phyloP scores from a whole-genome alignment of 768 basidiomycete species.

The Phlebiopsis gigantea region DNA sequence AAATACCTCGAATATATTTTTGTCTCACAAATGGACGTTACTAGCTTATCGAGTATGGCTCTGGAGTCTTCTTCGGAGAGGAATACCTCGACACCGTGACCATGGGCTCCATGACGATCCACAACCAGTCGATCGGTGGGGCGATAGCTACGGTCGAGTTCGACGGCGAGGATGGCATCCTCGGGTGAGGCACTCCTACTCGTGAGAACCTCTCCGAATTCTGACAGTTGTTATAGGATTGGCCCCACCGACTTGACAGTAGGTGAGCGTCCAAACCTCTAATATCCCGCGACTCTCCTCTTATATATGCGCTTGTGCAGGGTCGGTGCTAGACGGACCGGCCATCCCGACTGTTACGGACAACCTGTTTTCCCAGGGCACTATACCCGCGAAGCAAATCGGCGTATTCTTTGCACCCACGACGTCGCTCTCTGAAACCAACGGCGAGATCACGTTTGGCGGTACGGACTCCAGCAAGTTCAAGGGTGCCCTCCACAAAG shows the following conservation, averaged over 20 bases:
- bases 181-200: constrained; percentile 4
- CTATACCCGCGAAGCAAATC: neutral
- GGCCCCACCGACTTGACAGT: constrained; percentile 55
- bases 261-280: constrained; percentile 23
- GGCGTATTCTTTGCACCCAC: constrained; percentile 6
- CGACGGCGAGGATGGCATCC: constrained; percentile 9
- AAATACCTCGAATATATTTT: neutral
- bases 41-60: constrained; percentile 18
- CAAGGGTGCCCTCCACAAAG: neutral
- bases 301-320: constrained; percentile 44
- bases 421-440: neutral
- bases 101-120: constrained; percentile 34
- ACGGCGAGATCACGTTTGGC: constrained; percentile 8
- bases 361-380: constrained; percentile 1
- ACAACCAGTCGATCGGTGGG: constrained; percentile 8
- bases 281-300: too few relatives aligned
- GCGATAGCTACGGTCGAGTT: constrained; percentile 5
- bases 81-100: constrained; percentile 34
- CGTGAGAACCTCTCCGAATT: neutral
- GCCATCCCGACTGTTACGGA: neutral
- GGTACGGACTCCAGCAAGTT: constrained; percentile 1
- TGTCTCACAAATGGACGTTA: neutral
- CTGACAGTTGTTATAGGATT: constrained; percentile 29
- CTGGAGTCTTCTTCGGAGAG: constrained; percentile 7
- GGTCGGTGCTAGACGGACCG: constrained; percentile 29